Percentiles rank a stretch among this genome's conserved stretches.
Evolutionary conservation across 495 filamentous ascomycete species (phyloP).

Genomic region (Penicillium steckii): DNA sequence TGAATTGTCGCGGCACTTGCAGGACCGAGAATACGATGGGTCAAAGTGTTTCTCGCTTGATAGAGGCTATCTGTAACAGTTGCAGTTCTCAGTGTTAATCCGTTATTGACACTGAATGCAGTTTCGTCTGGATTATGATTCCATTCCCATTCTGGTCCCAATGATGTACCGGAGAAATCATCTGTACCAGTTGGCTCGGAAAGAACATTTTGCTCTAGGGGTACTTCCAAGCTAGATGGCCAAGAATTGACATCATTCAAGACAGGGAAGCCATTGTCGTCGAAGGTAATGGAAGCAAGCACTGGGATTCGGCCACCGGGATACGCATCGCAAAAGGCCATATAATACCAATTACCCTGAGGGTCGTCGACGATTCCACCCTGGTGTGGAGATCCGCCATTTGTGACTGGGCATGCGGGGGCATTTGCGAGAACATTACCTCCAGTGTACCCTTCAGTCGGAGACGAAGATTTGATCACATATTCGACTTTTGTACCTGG

Average conservation of each 20-base stretch:
- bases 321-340: conserved; percentile 55
- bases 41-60: conserved; percentile 55
- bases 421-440: conserved; percentile 31
- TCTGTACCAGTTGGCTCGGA: conserved; percentile 31
- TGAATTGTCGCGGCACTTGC: conserved; percentile 43
- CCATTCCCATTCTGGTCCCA: conserved; percentile 57
- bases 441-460: conserved; percentile 48
- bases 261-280: conserved; percentile 47
- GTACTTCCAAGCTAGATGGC: conserved; percentile 43
- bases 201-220: conserved; percentile 10
- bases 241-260: conserved; percentile 37
- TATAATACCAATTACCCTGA: conserved; percentile 56
- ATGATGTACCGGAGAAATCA: conserved; percentile 34
- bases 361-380: conserved; percentile 55
- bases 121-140: conserved; percentile 57
- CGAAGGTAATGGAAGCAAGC: conserved; percentile 52
- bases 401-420: conserved; percentile 34
- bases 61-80: conserved; percentile 53
- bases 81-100: conserved; percentile 46
- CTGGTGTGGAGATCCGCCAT: conserved; percentile 50
- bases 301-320: conserved; percentile 58
- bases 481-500: conserved; percentile 42
- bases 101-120: conserved; percentile 25
- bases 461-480: conserved; percentile 47
- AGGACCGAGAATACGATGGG: conserved; percentile 51